Evolutionary conservation across 768 basidiomycete genomes (phyloP).

Genomic region (Cyclocybe cylindracea): DNA sequence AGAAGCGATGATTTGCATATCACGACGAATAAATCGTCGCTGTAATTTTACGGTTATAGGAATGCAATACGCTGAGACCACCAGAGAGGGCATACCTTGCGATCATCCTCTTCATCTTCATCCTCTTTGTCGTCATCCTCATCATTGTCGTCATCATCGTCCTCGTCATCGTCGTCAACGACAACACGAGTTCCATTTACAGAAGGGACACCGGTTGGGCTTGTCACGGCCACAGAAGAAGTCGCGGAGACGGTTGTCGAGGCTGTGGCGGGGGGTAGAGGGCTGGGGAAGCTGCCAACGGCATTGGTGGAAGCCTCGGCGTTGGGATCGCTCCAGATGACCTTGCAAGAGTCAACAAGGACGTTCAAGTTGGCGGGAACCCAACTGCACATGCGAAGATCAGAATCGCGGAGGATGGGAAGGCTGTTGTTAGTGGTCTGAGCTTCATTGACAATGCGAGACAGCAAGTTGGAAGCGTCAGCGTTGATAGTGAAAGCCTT

Average conservation of each 20-base stretch:
- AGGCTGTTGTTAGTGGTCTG: slow-evolving; percentile 49
- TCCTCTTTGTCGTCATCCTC: slow-evolving; percentile 13
- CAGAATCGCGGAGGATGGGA: slow-evolving; percentile 47
- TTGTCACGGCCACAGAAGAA: slow-evolving; percentile 7
- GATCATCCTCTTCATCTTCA: slow-evolving; percentile 14
- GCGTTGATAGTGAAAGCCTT: slow-evolving; percentile 67
- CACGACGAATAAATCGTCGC: slow-evolving; percentile 7
- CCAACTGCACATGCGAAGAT: slow-evolving; percentile 58
- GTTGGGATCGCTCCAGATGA: slow-evolving; percentile 55
- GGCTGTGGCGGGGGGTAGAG: not conserved
- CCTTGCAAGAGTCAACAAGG: slow-evolving; percentile 40
- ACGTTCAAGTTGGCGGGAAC: slow-evolving; percentile 45
- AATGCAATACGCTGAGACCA: not conserved
- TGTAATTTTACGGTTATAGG: not conserved
- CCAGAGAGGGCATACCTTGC: slow-evolving; percentile 6
- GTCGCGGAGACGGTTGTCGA: slow-evolving; percentile 8
- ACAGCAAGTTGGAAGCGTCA: slow-evolving; percentile 53
- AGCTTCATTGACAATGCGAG: slow-evolving; percentile 49
- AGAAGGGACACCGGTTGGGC: not conserved
- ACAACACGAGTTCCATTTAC: not conserved
- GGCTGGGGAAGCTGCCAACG: not conserved
- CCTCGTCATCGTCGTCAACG: slow-evolving; percentile 7
- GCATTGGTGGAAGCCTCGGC: slow-evolving; percentile 16
- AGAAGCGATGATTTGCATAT: slow-evolving; percentile 14
- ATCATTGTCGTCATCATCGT: slow-evolving; percentile 15